Evolutionary conservation across 2,329 filamentous ascomycete species (phyloP), one percentile per base, ranked within the genome.

Genomic region (Aureobasidium leucospermi): DNA sequence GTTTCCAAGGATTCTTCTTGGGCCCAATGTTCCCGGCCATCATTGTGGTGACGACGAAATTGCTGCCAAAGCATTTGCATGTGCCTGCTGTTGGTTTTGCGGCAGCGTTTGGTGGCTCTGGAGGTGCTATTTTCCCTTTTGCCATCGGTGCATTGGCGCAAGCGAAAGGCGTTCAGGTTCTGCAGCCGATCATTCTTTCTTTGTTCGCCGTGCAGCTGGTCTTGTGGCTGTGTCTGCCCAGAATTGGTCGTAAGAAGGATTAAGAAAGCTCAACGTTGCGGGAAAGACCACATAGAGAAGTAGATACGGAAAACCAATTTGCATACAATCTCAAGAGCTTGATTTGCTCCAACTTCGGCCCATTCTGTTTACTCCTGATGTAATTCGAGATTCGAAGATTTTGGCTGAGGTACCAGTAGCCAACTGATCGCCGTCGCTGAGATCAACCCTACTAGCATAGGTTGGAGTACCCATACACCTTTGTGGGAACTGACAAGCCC

Each of bases 21-120:
- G 90, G 89, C 0, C 89, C 90, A 0, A 73, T 94, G 19, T 94
- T 92, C 69, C 88, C 89, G 0, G 87, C 85, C 1, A 87, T 83
- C 0, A 81, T 94, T 11, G 84, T 92, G 0, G 84, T 84, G 1
- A 83, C 85, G 4, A 90, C 88, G 0, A 90, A 89, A 66, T 76
- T 94, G 5, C 76, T 95, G 1, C 89, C 89, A 0, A 79, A 78
- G 42, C 81, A 89, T 62, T 76, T 90, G 28, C 90, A 95, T 66
- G 87, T 94, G 42, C 83, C 82, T n/a, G 85, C 85, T 0, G 89
- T 95, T 63, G 89, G 89, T 0, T 93, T 95, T 66, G 86, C 86
- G 0, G 85, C 88, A 1, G 88, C 89, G 0, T 85, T 93, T 70
- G 90, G 90, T 2, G 86, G 88, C 0, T 81, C 80, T 2, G 90